phyloP scores from a whole-genome alignment of 2,329 filamentous ascomycete genomes.

The Teratosphaeriaceae sp. region DNA sequence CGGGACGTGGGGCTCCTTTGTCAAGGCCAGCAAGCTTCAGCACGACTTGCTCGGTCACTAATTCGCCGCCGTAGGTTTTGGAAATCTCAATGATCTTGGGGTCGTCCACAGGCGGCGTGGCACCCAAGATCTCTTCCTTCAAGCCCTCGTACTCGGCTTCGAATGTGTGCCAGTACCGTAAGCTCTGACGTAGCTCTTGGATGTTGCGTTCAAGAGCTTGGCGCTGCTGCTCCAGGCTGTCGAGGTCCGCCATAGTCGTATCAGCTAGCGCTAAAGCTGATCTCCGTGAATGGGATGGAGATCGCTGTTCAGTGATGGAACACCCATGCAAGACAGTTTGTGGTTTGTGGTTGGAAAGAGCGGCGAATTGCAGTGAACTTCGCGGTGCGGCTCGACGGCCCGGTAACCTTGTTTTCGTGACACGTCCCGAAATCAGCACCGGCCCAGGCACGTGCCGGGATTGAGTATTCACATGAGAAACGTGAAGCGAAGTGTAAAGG shows the following conservation, averaged over 20 bases:
- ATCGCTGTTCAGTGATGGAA: no score
- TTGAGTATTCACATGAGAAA: no score
- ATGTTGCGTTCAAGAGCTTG: conserved; percentile 70
- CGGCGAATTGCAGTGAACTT: background rate
- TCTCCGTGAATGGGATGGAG: no score
- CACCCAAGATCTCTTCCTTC: conserved; percentile 67
- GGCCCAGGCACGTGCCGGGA: no score
- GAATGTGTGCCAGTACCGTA: conserved; percentile 85
- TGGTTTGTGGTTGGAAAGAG: background rate
- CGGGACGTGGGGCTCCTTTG: conserved; percentile 41
- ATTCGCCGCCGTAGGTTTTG: conserved; percentile 54
- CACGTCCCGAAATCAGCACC: no score
- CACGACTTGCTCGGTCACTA: conserved; percentile 58
- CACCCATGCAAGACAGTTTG: no score
- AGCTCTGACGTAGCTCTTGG: conserved; percentile 62
- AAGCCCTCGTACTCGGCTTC: conserved; percentile 88
- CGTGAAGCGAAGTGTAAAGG: no score
- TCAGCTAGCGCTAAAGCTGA: no score
- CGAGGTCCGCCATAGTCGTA: conserved; percentile 40
- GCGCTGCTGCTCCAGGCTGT: conserved; percentile 68
- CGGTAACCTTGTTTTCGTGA: no score
- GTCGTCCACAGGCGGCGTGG: conserved; percentile 36
- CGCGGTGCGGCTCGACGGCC: no score
- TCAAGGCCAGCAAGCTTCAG: conserved; percentile 46
- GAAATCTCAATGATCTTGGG: conserved; percentile 39